These are phyloP conservation scores for Blastobotrys attinorum DNA, from an alignment of 805 yeast species.

Conservation along the genomic window DNA sequence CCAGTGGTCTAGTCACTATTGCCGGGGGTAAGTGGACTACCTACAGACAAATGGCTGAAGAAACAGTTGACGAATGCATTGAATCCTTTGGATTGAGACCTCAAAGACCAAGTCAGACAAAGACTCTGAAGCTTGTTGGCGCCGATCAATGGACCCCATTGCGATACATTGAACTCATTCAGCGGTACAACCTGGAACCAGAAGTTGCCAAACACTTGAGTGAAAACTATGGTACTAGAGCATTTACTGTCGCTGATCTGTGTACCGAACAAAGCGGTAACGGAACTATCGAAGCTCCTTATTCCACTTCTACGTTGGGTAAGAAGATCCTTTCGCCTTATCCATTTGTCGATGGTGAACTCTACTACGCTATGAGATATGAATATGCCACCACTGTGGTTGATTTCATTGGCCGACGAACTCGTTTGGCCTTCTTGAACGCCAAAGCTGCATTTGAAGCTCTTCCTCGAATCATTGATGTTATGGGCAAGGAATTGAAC, in stretches of 20 bases:
- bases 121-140: constrained; percentile 54
- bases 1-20: constrained; percentile 73
- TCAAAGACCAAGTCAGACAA: constrained; percentile 42
- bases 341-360: constrained; percentile 79
- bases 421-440: constrained; percentile 86
- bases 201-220: constrained; percentile 75
- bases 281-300: constrained; percentile 15
- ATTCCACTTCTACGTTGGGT: constrained; percentile 29
- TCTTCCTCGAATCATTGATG: constrained; percentile 75
- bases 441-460: constrained; percentile 74
- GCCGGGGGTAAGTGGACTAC: constrained; percentile 99
- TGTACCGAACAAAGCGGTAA: constrained; percentile 21
- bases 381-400: constrained; percentile 84
- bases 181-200: constrained; percentile 64
- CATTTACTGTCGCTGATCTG: constrained; percentile 59
- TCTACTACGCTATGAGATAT: constrained; percentile 68
- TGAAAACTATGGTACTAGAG: constrained; percentile 82
- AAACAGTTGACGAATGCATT: constrained; percentile 71
- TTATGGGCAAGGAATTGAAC: constrained; percentile 70
- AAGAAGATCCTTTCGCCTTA: constrained; percentile 49
- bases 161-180: constrained; percentile 70
- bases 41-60: constrained; percentile 95
- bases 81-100: constrained; percentile 38
- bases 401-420: constrained; percentile 89
- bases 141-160: constrained; percentile 73